A percentile compares a stretch with the other conserved stretches of the same genome.
These are phyloP conservation scores for Aspergillus sclerotiicarbonarius DNA, from an alignment of 495 filamentous ascomycete genomes.

Conservation along the genomic window DNA sequence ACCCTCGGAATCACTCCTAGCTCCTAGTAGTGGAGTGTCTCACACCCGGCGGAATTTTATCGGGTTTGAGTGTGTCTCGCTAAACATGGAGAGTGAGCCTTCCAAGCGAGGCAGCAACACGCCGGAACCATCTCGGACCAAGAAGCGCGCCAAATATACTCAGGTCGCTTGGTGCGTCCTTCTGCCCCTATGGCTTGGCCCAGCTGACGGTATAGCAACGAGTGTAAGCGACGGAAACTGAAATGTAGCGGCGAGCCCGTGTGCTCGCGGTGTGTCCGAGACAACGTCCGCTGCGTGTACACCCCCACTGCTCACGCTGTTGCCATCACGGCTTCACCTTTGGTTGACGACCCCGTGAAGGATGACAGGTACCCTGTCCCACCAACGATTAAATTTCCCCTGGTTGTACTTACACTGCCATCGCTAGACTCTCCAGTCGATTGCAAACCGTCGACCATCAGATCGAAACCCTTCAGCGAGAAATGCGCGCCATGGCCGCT, in stretches of 20 bases:
- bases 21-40: not conserved
- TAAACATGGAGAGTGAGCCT: conserved; percentile 6
- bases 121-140: conserved; percentile 25
- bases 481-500: conserved; percentile 33
- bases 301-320: conserved; percentile 15
- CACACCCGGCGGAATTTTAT: not conserved
- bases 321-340: conserved; percentile 9
- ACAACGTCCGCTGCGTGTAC: conserved; percentile 68
- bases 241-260: conserved; percentile 82
- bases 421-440: conserved; percentile 18
- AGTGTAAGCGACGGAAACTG: conserved; percentile 88
- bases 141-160: conserved; percentile 41
- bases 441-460: conserved; percentile 31
- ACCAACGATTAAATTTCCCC: too few species aligned
- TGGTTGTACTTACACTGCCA: too few species aligned
- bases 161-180: conserved; percentile 35
- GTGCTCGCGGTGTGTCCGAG: conserved; percentile 71
- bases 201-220: conserved; percentile 50
- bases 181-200: not conserved
- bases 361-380: conserved; percentile 24
- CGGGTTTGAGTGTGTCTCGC: not conserved
- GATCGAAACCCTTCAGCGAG: conserved; percentile 30
- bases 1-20: not conserved
- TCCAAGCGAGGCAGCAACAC: conserved; percentile 7
- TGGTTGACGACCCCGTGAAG: conserved; percentile 12